These are phyloP conservation scores for Rubia peregrina DNA, from an alignment of 305 asterid genomes.

Conservation along the genomic window DNA sequence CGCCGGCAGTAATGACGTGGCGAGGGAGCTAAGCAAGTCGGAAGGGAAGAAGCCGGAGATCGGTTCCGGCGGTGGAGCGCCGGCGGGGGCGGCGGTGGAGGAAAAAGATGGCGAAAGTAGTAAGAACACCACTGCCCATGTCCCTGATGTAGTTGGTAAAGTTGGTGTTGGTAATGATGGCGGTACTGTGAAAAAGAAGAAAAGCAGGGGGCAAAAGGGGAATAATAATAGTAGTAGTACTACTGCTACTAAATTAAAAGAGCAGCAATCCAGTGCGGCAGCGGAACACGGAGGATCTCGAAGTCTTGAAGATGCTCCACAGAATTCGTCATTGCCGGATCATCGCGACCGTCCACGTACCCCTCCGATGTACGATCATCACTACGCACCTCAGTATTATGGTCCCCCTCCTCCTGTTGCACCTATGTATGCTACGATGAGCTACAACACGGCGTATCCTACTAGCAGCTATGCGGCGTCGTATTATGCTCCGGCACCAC, in stretches of 20 bases:
- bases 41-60: constrained; percentile 34
- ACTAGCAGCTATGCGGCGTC: constrained; percentile 40
- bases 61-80: constrained; percentile 14
- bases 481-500: constrained; percentile 43
- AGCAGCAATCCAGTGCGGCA: constrained; percentile 18
- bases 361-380: constrained; percentile 20
- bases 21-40: constrained; percentile 17
- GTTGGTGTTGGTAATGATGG: constrained; percentile 17
- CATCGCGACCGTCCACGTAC: constrained; percentile 38
- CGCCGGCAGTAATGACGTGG: constrained; percentile 17
- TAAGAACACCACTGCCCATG: background rate
- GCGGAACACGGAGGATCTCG: constrained; percentile 25
- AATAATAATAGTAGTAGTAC: background rate
- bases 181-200: constrained; percentile 44
- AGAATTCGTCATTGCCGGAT: constrained; percentile 5
- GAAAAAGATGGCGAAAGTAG: constrained; percentile 21
- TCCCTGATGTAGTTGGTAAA: constrained; percentile 9
- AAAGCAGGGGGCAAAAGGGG: constrained; percentile 50
- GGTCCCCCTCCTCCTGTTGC: constrained; percentile 17
- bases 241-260: constrained; percentile 5
- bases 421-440: constrained; percentile 38
- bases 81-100: constrained; percentile 21
- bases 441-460: constrained; percentile 68
- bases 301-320: constrained; percentile 26
- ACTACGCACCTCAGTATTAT: constrained; percentile 20